A percentile compares a stretch with the other conserved stretches of the same genome.
Conservation (phyloP, 1,284 basidiomycete genomes). For the Ganoderma leucocontextum region DNA sequence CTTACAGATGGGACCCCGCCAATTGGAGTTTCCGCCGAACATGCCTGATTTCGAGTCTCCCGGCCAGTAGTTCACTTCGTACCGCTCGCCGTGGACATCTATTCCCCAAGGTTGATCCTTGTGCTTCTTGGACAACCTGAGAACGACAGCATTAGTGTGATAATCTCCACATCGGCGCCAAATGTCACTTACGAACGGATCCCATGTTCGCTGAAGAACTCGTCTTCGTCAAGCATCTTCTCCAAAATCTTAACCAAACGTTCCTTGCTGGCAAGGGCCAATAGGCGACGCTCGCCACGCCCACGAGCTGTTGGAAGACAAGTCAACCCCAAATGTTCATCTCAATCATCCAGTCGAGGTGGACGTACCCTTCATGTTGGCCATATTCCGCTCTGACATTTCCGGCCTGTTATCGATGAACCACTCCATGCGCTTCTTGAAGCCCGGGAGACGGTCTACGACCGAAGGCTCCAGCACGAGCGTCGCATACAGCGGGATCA, state of each 20-base stretch:
- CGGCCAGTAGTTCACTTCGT: slow-evolving; percentile 97
- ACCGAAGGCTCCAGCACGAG: slow-evolving; percentile 91
- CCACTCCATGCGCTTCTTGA: slow-evolving; percentile 99
- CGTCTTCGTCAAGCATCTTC: slow-evolving; percentile 97
- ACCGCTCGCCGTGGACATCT: slow-evolving; percentile 90
- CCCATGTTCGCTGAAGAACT: slow-evolving; percentile 95
- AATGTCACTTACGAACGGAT: slow-evolving; percentile 78
- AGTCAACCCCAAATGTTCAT: slow-evolving; percentile 12
- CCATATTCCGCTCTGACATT: slow-evolving; percentile 91
- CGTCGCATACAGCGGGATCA: slow-evolving; percentile 96
- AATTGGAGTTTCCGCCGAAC: slow-evolving; percentile 99
- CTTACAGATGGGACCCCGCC: slow-evolving; percentile 88
- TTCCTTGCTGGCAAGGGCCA: slow-evolving; percentile 94
- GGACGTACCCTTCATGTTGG: slow-evolving; percentile 87
- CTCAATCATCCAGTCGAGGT: background rate
- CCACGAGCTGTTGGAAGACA: slow-evolving; percentile 62
- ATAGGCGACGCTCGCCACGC: slow-evolving; percentile 85
- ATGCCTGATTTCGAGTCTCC: slow-evolving; percentile 96
- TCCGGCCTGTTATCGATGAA: slow-evolving; percentile 94
- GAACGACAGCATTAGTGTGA: background rate
- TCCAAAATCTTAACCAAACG: slow-evolving; percentile 88
- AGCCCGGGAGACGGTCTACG: slow-evolving; percentile 93
- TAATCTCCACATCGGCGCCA: background rate
- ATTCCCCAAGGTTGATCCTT: slow-evolving; percentile 95
- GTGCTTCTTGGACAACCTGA: slow-evolving; percentile 81